phyloP scores from a whole-genome alignment of 148 eudicot genomes.

The Camellia japonica region DNA sequence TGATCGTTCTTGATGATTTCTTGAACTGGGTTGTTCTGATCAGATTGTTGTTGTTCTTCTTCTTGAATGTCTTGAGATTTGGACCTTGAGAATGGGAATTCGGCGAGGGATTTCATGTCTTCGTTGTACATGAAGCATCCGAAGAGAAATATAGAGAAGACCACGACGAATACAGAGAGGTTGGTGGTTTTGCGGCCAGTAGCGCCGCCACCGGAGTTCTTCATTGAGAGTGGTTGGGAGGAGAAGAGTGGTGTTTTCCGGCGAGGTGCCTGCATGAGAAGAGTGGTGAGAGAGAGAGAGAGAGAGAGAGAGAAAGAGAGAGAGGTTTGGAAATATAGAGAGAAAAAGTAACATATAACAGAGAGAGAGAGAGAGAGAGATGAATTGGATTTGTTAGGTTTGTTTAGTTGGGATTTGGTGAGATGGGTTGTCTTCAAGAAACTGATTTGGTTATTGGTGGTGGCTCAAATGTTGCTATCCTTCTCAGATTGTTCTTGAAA shows the following conservation, averaged over 20 bases:
- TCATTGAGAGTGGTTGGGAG: constrained; percentile 37
- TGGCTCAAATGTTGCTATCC: constrained; percentile 37
- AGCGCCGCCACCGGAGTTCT: constrained; percentile 15
- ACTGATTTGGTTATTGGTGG: constrained; percentile 23
- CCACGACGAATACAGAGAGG: constrained; percentile 59
- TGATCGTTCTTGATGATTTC: constrained; percentile 13
- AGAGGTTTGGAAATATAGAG: constrained; percentile 26
- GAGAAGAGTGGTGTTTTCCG: constrained; percentile 38
- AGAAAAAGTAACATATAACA: constrained; percentile 4
- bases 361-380: constrained; percentile 18
- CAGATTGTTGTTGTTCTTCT: neutral
- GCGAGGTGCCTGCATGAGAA: constrained; percentile 42
- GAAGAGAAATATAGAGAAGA: constrained; percentile 62
- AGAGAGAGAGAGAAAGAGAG: constrained; percentile 1
- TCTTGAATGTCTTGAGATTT: constrained; percentile 41
- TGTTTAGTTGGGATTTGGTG: constrained; percentile 34
- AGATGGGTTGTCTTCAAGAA: constrained; percentile 37
- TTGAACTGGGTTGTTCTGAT: constrained; percentile 23
- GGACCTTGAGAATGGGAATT: constrained; percentile 71
- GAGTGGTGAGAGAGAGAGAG: neutral
- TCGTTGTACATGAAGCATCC: constrained; percentile 90
- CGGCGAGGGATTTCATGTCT: constrained; percentile 78
- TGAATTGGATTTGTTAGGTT: neutral
- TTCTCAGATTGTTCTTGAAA: neutral
- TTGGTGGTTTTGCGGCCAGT: constrained; percentile 38